These are phyloP conservation scores for Chrysanthemum makinoi DNA, from an alignment of 129 eudicot species.

Conservation along the genomic window DNA sequence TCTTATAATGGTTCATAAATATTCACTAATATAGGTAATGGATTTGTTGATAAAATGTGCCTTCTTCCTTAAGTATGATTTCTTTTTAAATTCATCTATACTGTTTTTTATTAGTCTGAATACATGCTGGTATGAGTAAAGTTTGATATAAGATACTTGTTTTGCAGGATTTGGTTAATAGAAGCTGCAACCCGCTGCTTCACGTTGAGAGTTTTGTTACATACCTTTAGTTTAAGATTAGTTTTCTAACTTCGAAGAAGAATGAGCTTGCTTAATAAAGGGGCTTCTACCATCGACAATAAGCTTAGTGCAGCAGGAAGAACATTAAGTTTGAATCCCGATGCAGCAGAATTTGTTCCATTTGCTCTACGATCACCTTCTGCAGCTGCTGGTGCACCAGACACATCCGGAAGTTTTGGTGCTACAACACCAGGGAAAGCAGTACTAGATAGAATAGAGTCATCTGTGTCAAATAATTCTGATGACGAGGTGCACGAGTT, in stretches of 20 bases:
- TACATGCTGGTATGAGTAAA: not conserved
- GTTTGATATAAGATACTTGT: conserved; percentile 10
- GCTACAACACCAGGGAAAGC: conserved; percentile 49
- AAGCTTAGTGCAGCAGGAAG: conserved; percentile 44
- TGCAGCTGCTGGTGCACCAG: conserved; percentile 29
- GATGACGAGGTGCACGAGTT: conserved; percentile 89
- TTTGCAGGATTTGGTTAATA: conserved; percentile 52
- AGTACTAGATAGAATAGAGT: conserved; percentile 68
- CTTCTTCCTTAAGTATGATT: too few relatives aligned
- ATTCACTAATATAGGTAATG: conserved; percentile 1
- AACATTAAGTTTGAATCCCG: conserved; percentile 69
- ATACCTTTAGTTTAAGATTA: conserved; percentile 27
- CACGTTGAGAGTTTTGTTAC: conserved; percentile 12
- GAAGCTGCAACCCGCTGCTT: conserved; percentile 19
- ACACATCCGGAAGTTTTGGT: conserved; percentile 36
- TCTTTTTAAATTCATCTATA: too few relatives aligned
- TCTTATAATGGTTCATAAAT: not conserved
- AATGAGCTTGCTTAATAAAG: conserved; percentile 72
- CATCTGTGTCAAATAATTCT: conserved; percentile 68
- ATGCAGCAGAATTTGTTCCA: conserved; percentile 90
- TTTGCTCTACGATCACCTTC: conserved; percentile 64
- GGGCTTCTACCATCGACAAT: conserved; percentile 54
- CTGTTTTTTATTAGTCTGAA: too few relatives aligned
- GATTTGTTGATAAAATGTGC: not conserved
- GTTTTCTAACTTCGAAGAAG: conserved; percentile 26